Conservation (phyloP, 2,329 filamentous ascomycete species). For the Verticillium albo-atrum region DNA sequence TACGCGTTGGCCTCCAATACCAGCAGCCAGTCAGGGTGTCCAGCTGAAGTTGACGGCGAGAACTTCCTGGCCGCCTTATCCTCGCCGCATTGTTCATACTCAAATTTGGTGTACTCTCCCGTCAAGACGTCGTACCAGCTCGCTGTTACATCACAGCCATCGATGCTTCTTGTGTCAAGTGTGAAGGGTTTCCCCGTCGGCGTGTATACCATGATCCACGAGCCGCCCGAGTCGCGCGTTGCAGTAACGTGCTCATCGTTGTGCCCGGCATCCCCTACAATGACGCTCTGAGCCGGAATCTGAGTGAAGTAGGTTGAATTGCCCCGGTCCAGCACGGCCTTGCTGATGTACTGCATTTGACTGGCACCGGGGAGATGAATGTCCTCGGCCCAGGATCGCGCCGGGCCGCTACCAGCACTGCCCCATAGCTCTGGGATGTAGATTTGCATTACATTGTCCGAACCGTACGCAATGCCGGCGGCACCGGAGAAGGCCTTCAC, state of each 20-base stretch:
- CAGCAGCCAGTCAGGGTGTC: constrained; percentile 11
- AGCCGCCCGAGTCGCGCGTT: constrained; percentile 9
- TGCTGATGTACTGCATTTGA: constrained; percentile 13
- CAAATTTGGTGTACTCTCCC: constrained; percentile 9
- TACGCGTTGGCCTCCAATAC: constrained; percentile 8
- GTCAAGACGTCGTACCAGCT: constrained; percentile 12
- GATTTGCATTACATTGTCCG: constrained; percentile 13
- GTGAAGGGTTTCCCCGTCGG: constrained; percentile 11
- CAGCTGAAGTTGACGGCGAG: constrained; percentile 5
- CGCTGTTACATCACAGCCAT: constrained; percentile 5
- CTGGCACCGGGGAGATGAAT: constrained; percentile 12
- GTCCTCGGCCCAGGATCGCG: constrained; percentile 8
- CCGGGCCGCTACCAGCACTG: constrained; percentile 11
- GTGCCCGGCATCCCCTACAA: constrained; percentile 7
- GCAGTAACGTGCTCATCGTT: constrained; percentile 13
- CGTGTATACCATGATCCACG: constrained; percentile 15
- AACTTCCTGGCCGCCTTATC: constrained; percentile 3
- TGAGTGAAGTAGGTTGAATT: constrained; percentile 9
- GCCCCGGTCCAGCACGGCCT: constrained; percentile 12
- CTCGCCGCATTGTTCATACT: constrained; percentile 7
- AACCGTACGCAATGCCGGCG: constrained; percentile 14
- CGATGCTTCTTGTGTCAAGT: constrained; percentile 10
- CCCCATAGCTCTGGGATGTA: constrained; percentile 10
- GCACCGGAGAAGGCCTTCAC: constrained; percentile 12
- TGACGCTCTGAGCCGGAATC: constrained; percentile 9